Evolutionary conservation across 768 basidiomycete species (phyloP).

Genomic region (Ramaria sp.): DNA sequence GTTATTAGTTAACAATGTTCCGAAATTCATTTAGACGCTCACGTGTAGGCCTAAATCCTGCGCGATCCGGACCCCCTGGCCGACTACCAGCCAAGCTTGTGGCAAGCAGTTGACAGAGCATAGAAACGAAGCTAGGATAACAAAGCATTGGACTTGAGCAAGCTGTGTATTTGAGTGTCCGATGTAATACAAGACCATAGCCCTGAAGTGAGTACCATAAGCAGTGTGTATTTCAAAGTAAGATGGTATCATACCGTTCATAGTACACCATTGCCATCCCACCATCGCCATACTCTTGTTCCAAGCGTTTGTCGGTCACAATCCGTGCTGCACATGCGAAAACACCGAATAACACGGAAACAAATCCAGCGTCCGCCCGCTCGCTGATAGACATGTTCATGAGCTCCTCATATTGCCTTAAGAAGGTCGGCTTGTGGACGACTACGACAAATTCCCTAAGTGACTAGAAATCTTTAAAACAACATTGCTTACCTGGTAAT

Average conservation of each 20-base stretch:
- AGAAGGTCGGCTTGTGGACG: constrained; percentile 76
- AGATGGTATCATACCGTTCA: constrained; percentile 49
- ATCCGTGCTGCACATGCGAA: constrained; percentile 83
- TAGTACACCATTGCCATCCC: constrained; percentile 88
- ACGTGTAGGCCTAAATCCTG: constrained; percentile 92
- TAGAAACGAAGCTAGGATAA: constrained; percentile 60
- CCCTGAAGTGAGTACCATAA: constrained; percentile 33
- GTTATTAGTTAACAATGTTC: constrained; percentile 13
- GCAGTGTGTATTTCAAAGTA: background rate
- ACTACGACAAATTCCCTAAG: constrained; percentile 22
- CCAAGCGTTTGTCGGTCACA: constrained; percentile 59
- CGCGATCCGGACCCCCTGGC: constrained; percentile 80
- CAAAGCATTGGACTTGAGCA: constrained; percentile 83
- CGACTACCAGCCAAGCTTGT: constrained; percentile 87
- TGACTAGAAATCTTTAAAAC: background rate
- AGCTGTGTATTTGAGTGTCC: constrained; percentile 78
- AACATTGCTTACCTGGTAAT: constrained; percentile 36
- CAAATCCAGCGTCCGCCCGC: constrained; percentile 60
- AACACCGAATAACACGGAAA: constrained; percentile 75
- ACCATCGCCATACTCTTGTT: constrained; percentile 50
- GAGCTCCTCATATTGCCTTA: constrained; percentile 54
- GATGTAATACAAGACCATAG: constrained; percentile 85
- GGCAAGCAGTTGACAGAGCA: constrained; percentile 91
- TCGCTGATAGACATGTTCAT: constrained; percentile 56
- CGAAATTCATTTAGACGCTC: constrained; percentile 23